Evolutionary conservation across 768 basidiomycete genomes (phyloP), one percentile per base, ranked within the genome.

Genomic region (Lentinula detonsa): DNA sequence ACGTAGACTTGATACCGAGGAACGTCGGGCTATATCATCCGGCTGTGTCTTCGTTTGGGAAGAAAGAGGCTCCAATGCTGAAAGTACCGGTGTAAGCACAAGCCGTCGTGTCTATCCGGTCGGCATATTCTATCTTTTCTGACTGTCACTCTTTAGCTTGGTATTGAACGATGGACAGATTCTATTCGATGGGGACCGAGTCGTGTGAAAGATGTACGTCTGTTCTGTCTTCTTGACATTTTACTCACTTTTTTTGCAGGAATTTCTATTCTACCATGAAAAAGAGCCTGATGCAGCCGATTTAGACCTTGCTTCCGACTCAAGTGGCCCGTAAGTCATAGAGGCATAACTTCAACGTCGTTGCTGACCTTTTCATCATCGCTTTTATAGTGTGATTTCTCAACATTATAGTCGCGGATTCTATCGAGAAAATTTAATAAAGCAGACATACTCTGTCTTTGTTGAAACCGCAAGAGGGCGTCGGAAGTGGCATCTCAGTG

Each of bases 31-130:
- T 43, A 89, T 92, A 54, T 65, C 75, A n/a, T 82, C 89, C 0
- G 90, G 91, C 13, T 84, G 82, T 61, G 85, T 92, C 37, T 93
- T 84, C 64, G 89, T 93, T 42, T 93, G 91, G 90, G 89, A 92
- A 69, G 91, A 93, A 70, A 49, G 90, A 60, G 85, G 85, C 5
- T 79, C 86, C 13, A 84, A 82, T 63, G 72, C 84, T 54, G 89
- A 88, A 63, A 78, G 84, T 33, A 84, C 83, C 51, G 87, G 87
- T 62, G 86, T 90, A 68, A 68, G 82, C 72, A 45, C 45, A 9
- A 13, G 6, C 40, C 59, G 60, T 57, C 39, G n/a, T 35, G 45
- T 48, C 28, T 18, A 60, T 48, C 28, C 28, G 62, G 59, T 61
- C 66, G 63, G 61, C 66, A 58, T 45, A 55, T 51, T 57, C n/a